Conservation (phyloP, 2,329 filamentous ascomycete species). For the Whalleya microplaca region DNA sequence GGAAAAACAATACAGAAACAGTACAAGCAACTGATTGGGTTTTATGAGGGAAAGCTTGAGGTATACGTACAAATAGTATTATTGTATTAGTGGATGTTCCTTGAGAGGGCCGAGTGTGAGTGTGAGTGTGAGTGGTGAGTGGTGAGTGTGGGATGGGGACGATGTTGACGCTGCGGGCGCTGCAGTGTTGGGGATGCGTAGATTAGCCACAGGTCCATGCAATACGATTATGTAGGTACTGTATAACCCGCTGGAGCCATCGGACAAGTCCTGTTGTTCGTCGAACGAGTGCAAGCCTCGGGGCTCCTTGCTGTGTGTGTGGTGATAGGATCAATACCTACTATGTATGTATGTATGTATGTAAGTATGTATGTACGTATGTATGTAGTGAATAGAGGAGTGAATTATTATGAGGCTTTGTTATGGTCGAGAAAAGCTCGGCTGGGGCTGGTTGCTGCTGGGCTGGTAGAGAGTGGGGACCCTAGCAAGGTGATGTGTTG, state of each 20-base stretch:
- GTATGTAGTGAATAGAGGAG: conserved; percentile 9
- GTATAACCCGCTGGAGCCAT: neutral
- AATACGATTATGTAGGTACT: neutral
- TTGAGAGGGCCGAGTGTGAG: no score
- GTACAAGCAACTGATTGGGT: neutral
- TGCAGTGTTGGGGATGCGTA: no score
- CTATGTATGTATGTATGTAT: no score
- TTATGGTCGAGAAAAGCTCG: conserved; percentile 24
- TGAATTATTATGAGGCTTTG: conserved; percentile 27
- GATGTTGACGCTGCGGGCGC: no score
- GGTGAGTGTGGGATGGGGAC: neutral
- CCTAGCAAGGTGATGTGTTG: conserved; percentile 35
- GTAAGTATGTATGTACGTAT: no score
- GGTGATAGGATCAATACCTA: conserved; percentile 9
- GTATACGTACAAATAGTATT: neutral
- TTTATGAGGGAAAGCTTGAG: neutral
- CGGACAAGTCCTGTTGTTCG: neutral
- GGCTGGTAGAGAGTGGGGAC: no score
- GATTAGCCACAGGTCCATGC: neutral
- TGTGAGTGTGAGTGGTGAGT: no score
- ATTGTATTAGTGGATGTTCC: neutral
- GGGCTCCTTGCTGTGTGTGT: conserved; percentile 5
- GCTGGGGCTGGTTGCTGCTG: conserved; percentile 8
- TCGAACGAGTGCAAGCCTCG: conserved; percentile 4
- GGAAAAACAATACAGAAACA: conserved; percentile 2